Percentiles rank a stretch among this genome's conserved stretches.
Conservation (phyloP, 225 moss, liverwort and hornwort genomes). For the Climacium dendroides region DNA sequence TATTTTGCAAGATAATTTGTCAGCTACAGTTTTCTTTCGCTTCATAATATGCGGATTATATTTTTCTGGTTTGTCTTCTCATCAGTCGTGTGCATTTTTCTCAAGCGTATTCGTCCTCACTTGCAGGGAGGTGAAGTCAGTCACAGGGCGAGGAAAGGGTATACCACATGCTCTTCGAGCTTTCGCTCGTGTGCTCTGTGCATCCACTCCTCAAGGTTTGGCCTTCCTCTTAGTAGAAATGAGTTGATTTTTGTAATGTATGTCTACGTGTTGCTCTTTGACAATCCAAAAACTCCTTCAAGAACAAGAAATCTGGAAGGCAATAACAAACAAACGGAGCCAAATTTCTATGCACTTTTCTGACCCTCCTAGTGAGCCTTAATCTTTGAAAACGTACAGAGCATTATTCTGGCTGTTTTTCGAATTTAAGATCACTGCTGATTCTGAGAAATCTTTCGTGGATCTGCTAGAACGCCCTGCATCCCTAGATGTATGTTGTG, state of each 20-base stretch:
- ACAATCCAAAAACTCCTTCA: background rate
- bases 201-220: conserved; percentile 65
- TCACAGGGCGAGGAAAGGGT: conserved; percentile 76
- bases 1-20: background rate
- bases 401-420: background rate
- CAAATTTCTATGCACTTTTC: background rate
- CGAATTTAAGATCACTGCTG: background rate
- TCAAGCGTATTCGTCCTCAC: background rate
- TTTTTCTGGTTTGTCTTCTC: background rate
- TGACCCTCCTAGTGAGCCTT: background rate
- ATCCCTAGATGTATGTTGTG: background rate
- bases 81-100: background rate
- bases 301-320: background rate
- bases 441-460: background rate
- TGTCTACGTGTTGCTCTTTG: background rate
- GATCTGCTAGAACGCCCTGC: background rate
- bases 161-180: conserved; percentile 76
- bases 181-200: conserved; percentile 83
- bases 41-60: background rate
- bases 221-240: background rate
- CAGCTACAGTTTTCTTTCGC: background rate
- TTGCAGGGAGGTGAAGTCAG: conserved; percentile 75
- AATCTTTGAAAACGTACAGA: background rate
- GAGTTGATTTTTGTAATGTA: background rate
- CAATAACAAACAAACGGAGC: background rate